Base-by-base conservation (phyloP, 129 eudicot genomes). In the Artemisia tridentata region DNA sequence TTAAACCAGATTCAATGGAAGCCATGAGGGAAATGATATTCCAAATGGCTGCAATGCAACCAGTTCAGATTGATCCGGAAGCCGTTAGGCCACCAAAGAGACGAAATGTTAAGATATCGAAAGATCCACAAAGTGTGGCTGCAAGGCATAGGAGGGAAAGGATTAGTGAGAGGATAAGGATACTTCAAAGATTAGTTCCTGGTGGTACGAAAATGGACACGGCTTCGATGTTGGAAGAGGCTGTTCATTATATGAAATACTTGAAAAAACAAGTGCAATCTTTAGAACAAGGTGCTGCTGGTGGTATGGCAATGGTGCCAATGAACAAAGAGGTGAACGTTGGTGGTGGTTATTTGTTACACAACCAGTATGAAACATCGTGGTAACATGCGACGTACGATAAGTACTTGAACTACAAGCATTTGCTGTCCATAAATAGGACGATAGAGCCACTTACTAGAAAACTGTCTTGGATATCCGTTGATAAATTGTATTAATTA, bases 161-260 rank as follows among this genome's bases (percentile, higher is more conserved):
- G 72, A 78, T 78, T 9, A 78, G 82, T 25, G 82, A 78, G 61
- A 51, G 77, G 49, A 78, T 78, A 5, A 41, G 82, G 77, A 71
- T 78, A 16, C 61, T 78, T 2, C 77, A 77, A 54, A 69, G 81
- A 53, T 53, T 77, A 1, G 81, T 77, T 7, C 81, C 81, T 43
- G 81, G 81, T 11, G 81, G 81, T 4, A 77, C 81, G 1, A 63
- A 77, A 23, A 69, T 77, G 81, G 81, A 78, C 55, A 78, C 82
- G 1, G 82, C 77, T 18, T 78, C 77, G 0, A 78, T 78, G 82
- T 57, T 78, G 8, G 82, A 78, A 8, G 82, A 71, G 43, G 82
- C 82, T 1, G 72, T 78, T 71, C 77, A 78, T 38, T 78, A 78
- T 31, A 70, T 78, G 19, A 78, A 78, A 61, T 78, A 71, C 41